phyloP scores from a whole-genome alignment of 805 yeast species.

The Priceomyces carsonii region DNA sequence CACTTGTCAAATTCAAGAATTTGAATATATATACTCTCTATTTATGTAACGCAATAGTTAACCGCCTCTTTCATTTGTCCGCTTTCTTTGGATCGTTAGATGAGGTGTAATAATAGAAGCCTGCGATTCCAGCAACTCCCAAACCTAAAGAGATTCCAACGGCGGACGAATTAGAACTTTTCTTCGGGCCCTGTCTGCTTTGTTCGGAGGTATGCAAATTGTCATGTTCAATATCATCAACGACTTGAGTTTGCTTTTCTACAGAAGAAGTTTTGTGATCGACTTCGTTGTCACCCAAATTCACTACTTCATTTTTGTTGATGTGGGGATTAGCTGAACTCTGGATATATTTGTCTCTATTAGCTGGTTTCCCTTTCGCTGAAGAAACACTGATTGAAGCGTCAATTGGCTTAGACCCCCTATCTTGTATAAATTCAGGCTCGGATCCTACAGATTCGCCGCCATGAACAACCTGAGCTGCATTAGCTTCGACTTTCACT shows the following conservation, averaged over 20 bases:
- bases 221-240: conserved; percentile 42
- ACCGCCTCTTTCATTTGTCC: no score
- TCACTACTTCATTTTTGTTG: conserved; percentile 36
- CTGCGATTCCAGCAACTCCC: conserved; percentile 31
- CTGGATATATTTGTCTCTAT: conserved; percentile 42
- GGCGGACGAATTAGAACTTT: conserved; percentile 6
- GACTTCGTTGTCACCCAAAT: conserved; percentile 34
- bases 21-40: no score
- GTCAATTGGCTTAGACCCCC: conserved; percentile 38
- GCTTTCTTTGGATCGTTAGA: no score
- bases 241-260: conserved; percentile 29
- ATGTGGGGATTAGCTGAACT: conserved; percentile 42
- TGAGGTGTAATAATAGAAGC: conserved; percentile 23
- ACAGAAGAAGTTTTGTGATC: conserved; percentile 35
- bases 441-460: conserved; percentile 40
- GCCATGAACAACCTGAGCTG: conserved; percentile 42
- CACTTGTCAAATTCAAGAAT: no score
- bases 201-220: conserved; percentile 19
- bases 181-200: conserved; percentile 6
- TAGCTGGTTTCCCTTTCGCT: conserved; percentile 27
- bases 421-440: conserved; percentile 41
- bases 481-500: conserved; percentile 45
- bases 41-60: no score
- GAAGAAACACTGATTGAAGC: conserved; percentile 13
- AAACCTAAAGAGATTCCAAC: conserved; percentile 21